Evolutionary conservation across 352 stramenopile species (phyloP), one percentile per base, ranked within the genome.

Genomic region (Globisporangium paroecandrum): DNA sequence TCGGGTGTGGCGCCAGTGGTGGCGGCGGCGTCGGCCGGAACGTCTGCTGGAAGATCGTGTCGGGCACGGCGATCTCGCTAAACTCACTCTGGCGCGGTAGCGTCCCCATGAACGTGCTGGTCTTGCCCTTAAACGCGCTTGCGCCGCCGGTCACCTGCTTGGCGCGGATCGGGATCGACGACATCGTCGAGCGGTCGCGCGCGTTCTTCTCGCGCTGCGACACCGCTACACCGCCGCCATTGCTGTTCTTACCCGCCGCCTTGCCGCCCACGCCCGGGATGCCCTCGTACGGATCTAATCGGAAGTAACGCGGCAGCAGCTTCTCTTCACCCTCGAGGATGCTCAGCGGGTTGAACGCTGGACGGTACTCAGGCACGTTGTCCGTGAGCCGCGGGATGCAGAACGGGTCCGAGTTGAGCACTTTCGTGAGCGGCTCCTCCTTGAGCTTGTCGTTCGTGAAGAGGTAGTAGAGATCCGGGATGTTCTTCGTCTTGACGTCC

Each of bases 371-470:
- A 13, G 71, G 62, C 46, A 91, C 85, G 65, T 90, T 90, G 74
- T 93, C 85, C 18, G 85, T 89, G 29, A 86, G 77, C 32, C 85
- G 74, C 20, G 85, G 85, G 68, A 93, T 93, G 41, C 80, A 89
- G 64, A 89, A 93, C 64, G 85, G 83, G 63, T 91, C 83, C 4
- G 69, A 83, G 24, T 77, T 65, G 36, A 89, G 65, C 58, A 89
- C 81, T 32, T 77, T 57, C 1, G 78, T 78, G 8, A 81, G 70
- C 12, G 78, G 74, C 51, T 85, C 67, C 36, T 84, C 74, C 73
- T 89, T 87, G 5, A 89, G 63, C 67, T 83, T 83, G 73, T 89
- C 78, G 69, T 89, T 89, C 47, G 78, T 89, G 67, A 89, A 87
- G 56, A 89, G 65, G 62, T 82, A 85, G 65, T 81, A 70, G 70